These are phyloP conservation scores for Terfezia claveryi DNA, from an alignment of 495 filamentous ascomycete species.

Conservation along the genomic window DNA sequence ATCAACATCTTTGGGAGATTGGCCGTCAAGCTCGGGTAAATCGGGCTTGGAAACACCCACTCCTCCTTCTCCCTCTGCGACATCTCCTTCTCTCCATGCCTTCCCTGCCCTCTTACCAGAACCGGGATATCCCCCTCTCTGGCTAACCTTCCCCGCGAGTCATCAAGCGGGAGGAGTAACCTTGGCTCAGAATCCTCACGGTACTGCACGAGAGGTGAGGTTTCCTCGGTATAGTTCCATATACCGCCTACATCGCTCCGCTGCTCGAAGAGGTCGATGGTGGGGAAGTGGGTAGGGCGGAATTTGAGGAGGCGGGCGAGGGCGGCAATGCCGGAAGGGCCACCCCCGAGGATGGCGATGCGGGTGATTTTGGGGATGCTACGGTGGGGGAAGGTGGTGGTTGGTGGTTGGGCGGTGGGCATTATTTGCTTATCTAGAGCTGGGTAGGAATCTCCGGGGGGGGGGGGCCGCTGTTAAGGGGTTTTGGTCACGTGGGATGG, in stretches of 20 bases:
- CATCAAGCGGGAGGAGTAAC: too few relatives aligned
- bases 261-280: constrained; percentile 64
- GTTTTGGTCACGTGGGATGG: neutral
- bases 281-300: constrained; percentile 28
- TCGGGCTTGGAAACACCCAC: neutral
- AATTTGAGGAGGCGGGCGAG: neutral
- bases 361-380: neutral
- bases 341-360: neutral
- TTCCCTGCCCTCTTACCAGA: too few relatives aligned
- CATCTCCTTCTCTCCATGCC: too few relatives aligned
- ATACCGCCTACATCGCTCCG: constrained; percentile 50
- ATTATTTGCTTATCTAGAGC: constrained; percentile 19
- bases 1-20: neutral
- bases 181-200: too few relatives aligned
- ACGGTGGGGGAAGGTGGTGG: constrained; percentile 14
- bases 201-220: neutral
- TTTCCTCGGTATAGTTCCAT: constrained; percentile 47
- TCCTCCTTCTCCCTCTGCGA: too few relatives aligned
- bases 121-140: too few relatives aligned
- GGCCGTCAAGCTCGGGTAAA: neutral
- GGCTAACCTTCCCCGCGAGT: too few relatives aligned
- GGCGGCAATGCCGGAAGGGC: neutral
- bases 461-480: neutral
- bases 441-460: constrained; percentile 5
- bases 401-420: constrained; percentile 21